phyloP scores from a whole-genome alignment of 495 filamentous ascomycete species.

The Penicillium alfredii region DNA sequence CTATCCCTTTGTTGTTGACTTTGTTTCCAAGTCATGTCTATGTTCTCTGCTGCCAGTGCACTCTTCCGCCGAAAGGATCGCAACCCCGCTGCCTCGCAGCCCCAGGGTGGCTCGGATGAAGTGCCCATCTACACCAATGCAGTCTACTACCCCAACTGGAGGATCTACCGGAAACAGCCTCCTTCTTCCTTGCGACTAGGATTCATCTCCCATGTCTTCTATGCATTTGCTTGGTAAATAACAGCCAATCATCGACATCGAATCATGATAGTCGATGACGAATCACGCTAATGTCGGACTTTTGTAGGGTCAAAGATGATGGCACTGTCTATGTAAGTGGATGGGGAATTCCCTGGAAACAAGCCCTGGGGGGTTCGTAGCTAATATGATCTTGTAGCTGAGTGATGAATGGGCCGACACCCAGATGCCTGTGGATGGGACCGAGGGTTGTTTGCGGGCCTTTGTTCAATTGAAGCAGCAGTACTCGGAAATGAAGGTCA shows the following conservation, averaged over 20 bases:
- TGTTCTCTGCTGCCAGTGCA: constrained; percentile 18
- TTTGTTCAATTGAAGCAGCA: constrained; percentile 67
- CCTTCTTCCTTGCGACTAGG: constrained; percentile 70
- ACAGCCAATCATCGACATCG: constrained; percentile 14
- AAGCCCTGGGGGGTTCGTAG: no score
- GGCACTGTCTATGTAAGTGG: constrained; percentile 75
- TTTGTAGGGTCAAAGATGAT: constrained; percentile 63
- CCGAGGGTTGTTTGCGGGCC: constrained; percentile 69
- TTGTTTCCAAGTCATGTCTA: no score
- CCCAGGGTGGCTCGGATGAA: constrained; percentile 25
- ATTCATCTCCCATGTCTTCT: constrained; percentile 73
- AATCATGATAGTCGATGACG: constrained; percentile 20
- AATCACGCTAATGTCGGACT: constrained; percentile 25
- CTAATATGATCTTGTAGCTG: constrained; percentile 48
- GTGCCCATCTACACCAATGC: constrained; percentile 56
- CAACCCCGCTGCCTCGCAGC: constrained; percentile 22
- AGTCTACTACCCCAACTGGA: constrained; percentile 87
- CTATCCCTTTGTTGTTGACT: no score
- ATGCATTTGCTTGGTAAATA: constrained; percentile 71
- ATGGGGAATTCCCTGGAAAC: no score
- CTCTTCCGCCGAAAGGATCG: constrained; percentile 18
- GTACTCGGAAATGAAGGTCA: constrained; percentile 68
- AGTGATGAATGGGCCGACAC: constrained; percentile 84
- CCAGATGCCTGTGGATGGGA: constrained; percentile 71
- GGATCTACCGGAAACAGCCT: constrained; percentile 69